A percentile compares a stretch with the other conserved stretches of the same genome.
phyloP scores from a whole-genome alignment of 768 basidiomycete genomes.

The Mycena rosella region DNA sequence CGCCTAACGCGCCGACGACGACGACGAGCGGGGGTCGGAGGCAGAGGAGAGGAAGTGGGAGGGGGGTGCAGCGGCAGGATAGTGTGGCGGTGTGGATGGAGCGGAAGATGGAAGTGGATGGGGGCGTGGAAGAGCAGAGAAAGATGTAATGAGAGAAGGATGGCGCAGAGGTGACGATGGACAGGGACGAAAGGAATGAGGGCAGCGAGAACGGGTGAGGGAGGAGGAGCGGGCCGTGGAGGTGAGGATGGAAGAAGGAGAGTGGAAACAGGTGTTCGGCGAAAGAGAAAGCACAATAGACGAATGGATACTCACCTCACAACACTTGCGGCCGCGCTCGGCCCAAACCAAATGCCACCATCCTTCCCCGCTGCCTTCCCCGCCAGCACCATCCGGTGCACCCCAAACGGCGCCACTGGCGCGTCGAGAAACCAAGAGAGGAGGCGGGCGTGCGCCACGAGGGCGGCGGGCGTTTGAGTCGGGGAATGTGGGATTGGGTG shows the following conservation, averaged over 20 bases:
- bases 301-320: neutral
- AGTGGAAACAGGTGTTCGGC: neutral
- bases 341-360: too few species aligned
- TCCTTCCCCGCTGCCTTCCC: neutral
- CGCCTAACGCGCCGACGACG: neutral
- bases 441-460: neutral
- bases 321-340: neutral
- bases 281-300: neutral
- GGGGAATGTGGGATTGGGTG: neutral
- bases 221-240: neutral
- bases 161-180: neutral
- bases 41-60: neutral
- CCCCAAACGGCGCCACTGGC: neutral
- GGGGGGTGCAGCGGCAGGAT: neutral
- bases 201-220: neutral
- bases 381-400: conserved; percentile 2
- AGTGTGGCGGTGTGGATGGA: neutral
- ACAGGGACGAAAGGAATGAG: neutral
- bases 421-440: neutral
- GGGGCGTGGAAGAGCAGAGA: neutral
- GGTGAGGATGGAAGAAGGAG: neutral
- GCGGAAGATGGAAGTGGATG: neutral
- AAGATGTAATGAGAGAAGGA: neutral
- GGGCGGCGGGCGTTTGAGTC: neutral
- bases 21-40: neutral